Evolutionary conservation across 2,329 filamentous ascomycete species (phyloP).

Genomic region (Aspergillus amoenus): DNA sequence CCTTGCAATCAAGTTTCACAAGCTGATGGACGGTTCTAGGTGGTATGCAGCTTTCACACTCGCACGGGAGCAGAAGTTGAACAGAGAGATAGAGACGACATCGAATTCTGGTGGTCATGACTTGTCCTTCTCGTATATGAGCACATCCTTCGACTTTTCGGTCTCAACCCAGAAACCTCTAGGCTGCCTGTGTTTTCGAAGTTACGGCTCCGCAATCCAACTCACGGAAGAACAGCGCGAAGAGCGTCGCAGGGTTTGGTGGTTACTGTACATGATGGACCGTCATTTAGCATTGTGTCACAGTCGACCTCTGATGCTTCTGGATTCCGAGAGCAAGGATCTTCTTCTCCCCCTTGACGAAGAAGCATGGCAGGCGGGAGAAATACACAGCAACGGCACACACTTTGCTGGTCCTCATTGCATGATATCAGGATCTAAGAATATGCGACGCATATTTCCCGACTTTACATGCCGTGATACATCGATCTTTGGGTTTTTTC

Average conservation of each 20-base stretch:
- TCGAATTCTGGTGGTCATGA: slow-evolving; percentile 29
- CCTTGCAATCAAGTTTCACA: neutral
- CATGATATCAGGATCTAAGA: slow-evolving; percentile 29
- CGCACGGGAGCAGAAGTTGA: slow-evolving; percentile 81
- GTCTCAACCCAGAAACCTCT: slow-evolving; percentile 30
- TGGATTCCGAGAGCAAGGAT: slow-evolving; percentile 83
- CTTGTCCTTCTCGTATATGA: slow-evolving; percentile 32
- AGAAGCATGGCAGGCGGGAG: slow-evolving; percentile 78
- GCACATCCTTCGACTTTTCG: slow-evolving; percentile 43
- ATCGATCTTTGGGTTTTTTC: slow-evolving; percentile 87
- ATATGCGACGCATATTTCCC: slow-evolving; percentile 63
- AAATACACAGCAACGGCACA: slow-evolving; percentile 61
- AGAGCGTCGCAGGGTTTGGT: slow-evolving; percentile 87
- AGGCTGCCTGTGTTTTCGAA: slow-evolving; percentile 36
- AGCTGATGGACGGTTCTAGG: slow-evolving; percentile 20
- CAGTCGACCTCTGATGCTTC: slow-evolving; percentile 80
- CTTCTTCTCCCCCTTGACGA: slow-evolving; percentile 87
- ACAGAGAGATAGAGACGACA: slow-evolving; percentile 64
- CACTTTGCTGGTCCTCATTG: slow-evolving; percentile 37
- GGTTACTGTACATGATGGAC: slow-evolving; percentile 88
- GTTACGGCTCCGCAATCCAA: slow-evolving; percentile 22
- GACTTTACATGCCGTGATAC: slow-evolving; percentile 81
- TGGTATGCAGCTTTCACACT: slow-evolving; percentile 95
- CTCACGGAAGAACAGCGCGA: slow-evolving; percentile 80
- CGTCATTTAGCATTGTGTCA: slow-evolving; percentile 88